Evolutionary conservation across 2,329 filamentous ascomycete genomes (phyloP), one percentile per base, ranked within the genome.

Genomic region (Metarhizium humberi): DNA sequence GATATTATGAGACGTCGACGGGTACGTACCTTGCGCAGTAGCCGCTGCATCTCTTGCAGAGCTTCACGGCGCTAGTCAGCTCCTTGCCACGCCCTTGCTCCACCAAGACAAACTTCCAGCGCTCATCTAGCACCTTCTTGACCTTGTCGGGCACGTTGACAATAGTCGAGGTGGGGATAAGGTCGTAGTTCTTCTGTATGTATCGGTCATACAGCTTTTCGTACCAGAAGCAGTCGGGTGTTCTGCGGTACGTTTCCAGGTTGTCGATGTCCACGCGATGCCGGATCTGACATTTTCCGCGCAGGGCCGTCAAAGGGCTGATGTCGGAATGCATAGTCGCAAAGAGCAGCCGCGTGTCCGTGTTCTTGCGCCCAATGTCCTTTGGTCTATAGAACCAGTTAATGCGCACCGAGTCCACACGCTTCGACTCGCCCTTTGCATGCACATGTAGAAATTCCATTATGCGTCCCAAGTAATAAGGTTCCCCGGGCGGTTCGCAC

Each of bases 301-400:
- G 90, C 63, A 99, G 78, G 49, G 94, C 90, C 52, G 91, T 91
- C 64, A 99, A 78, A 56, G 94, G 94, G 69, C 90, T 95, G 59
- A 91, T 87, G 75, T 99, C 94, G 30, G 94, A 97, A 72, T 99
- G 94, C 94, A 99, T 99, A 34, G 94, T 96, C 59, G 91, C 92
- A 73, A 92, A 96, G 53, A 99, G 84, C 64, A 92, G 79, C 59
- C 94, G 88, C 57, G 89, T 92, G 76, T 99, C 94, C 69, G 88
- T 87, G 63, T 89, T 87, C 74, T 92, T 94, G 63, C 92, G 89
- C 62, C 90, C 89, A 67, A 97, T 95, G 73, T 99, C 94, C 71
- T 94, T 91, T 55, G 94, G 92, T 45, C 94, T 85, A 71, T 97
- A 97, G 73, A 92, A 96, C 94, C 94, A 99, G 74, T 99, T 99